These are phyloP conservation scores for Phytomonas serpens DNA, from an alignment of 208 protist species.

Conservation along the genomic window DNA sequence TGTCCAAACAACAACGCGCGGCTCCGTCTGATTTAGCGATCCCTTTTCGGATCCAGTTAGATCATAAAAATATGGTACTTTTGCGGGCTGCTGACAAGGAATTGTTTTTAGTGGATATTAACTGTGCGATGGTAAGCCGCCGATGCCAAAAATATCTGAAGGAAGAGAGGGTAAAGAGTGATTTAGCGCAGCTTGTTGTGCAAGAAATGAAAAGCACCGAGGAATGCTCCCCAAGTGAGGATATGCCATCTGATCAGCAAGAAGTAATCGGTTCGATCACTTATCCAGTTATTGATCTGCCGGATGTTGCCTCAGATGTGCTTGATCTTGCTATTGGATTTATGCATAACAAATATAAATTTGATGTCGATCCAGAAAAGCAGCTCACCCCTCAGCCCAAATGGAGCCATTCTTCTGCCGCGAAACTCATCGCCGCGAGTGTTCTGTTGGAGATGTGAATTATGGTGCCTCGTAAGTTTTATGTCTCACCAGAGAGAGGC, in stretches of 20 bases:
- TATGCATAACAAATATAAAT: constrained; percentile 11
- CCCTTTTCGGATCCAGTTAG: not conserved
- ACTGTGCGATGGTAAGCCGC: constrained; percentile 9
- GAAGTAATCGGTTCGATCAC: not conserved
- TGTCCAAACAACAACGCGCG: not conserved
- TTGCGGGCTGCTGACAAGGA: constrained; percentile 4
- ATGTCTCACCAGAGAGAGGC: not conserved
- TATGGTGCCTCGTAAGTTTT: not conserved
- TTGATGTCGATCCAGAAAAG: constrained; percentile 9
- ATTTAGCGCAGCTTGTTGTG: not conserved
- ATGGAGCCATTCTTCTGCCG: not conserved
- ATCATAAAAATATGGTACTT: constrained; percentile 9
- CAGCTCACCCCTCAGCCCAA: not conserved
- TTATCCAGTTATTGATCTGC: constrained; percentile 10
- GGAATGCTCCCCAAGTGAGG: not conserved
- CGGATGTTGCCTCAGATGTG: not conserved
- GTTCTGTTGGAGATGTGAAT: not conserved
- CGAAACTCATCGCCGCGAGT: not conserved
- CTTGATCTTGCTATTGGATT: constrained; percentile 7
- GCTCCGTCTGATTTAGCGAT: not conserved
- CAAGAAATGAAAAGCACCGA: constrained; percentile 9
- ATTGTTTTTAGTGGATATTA: constrained; percentile 8
- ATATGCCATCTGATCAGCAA: not conserved
- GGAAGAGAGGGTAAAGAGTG: not conserved
- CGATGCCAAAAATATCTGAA: constrained; percentile 9